Conservation (phyloP, 352 stramenopile genomes). For the Phytopythium montanum region DNA sequence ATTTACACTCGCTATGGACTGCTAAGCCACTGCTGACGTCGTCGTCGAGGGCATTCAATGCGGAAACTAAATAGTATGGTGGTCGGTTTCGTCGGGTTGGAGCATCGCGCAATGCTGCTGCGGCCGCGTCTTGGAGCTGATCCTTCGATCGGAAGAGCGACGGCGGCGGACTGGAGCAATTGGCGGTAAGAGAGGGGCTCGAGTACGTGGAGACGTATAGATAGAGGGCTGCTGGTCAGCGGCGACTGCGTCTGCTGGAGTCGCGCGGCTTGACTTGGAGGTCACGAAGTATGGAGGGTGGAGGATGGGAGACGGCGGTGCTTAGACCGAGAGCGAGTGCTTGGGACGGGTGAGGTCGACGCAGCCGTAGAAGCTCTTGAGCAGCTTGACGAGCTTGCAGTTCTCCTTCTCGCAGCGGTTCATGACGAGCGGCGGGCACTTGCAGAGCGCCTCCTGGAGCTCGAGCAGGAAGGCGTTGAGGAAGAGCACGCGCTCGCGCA, state of each 20-base stretch:
- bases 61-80: slow-evolving; percentile 5
- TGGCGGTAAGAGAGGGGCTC: not conserved
- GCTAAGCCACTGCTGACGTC: not conserved
- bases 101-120: not conserved
- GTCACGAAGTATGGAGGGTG: not conserved
- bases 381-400: slow-evolving; percentile 80
- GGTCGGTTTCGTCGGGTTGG: not conserved
- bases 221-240: slow-evolving; percentile 2
- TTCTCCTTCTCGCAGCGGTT: slow-evolving; percentile 72
- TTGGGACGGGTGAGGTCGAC: slow-evolving; percentile 37
- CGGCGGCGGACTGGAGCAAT: slow-evolving; percentile 3
- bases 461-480: slow-evolving; percentile 79
- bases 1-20: not conserved
- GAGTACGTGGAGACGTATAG: slow-evolving; percentile 3
- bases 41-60: not conserved
- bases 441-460: slow-evolving; percentile 71
- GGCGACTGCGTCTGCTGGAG: not conserved
- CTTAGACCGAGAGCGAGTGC: slow-evolving; percentile 49
- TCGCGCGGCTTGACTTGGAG: not conserved
- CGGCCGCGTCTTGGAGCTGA: slow-evolving; percentile 10
- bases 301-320: not conserved
- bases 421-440: slow-evolving; percentile 72
- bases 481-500: slow-evolving; percentile 72
- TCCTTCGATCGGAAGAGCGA: slow-evolving; percentile 31
- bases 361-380: slow-evolving; percentile 86